These are phyloP conservation scores for Heterococcus sp. DNA, from an alignment of 108 stramenopile genomes.

Conservation along the genomic window DNA sequence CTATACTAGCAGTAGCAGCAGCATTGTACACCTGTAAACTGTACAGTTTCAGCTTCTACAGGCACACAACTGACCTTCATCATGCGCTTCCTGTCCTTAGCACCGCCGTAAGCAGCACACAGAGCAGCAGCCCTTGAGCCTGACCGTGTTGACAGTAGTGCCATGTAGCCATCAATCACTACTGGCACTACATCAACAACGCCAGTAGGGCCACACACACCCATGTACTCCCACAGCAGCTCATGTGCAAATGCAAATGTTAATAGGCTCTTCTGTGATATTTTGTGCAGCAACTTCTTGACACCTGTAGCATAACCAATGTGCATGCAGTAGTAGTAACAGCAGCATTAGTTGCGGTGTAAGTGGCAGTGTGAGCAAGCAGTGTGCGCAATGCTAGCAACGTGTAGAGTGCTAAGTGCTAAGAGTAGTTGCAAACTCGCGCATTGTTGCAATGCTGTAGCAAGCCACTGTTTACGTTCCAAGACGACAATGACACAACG, in stretches of 20 bases:
- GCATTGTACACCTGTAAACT: no score
- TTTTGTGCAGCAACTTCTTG: conserved; percentile 13
- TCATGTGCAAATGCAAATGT: conserved; percentile 34
- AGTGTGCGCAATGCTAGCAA: conserved; percentile 1
- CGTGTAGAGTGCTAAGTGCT: no score
- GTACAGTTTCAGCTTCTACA: no score
- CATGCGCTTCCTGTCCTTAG: conserved; percentile 84
- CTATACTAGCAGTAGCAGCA: no score
- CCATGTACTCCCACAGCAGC: conserved; percentile 48
- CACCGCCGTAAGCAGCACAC: conserved; percentile 76
- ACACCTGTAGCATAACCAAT: conserved; percentile 4
- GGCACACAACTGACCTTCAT: no score
- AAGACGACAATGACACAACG: no score
- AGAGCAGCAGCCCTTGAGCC: conserved; percentile 76
- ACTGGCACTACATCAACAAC: conserved; percentile 60
- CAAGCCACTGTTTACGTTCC: no score
- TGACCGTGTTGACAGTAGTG: conserved; percentile 74
- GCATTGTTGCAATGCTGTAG: no score
- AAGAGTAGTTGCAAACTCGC: no score
- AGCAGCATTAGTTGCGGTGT: no score
- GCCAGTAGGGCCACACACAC: not conserved
- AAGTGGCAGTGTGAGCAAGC: no score
- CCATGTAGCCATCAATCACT: conserved; percentile 72
- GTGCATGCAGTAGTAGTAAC: no score
- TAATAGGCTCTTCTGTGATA: conserved; percentile 26